Evolutionary conservation across 208 protist species (phyloP), one percentile per base, ranked within the genome.

Genomic region (Wallacemonas sp.): DNA sequence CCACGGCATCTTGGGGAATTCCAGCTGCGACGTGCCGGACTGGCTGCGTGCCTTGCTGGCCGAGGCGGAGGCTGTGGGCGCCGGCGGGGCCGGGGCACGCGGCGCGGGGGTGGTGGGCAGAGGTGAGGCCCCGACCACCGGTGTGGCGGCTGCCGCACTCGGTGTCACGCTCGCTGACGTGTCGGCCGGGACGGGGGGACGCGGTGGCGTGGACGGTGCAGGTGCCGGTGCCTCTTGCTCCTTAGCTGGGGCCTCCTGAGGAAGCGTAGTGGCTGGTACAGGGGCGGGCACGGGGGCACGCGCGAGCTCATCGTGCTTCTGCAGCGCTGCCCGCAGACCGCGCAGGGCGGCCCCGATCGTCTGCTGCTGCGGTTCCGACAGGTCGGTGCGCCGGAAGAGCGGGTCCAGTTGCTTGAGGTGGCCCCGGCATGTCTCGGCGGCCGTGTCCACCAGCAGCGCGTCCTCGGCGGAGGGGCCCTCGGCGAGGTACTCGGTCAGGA

Each of bases 1-100:
- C 86, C 86, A 95, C n/a, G 86, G 89, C 89, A 95, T 95, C 39
- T 81, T 77, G 8, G 79, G 76, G 63, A 94, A 94, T 33, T 81
- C 75, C 23, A 93, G 42, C 20, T 57, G 42, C n/a, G 42, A 52
- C 10, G 45, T 61, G 0, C 57, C 10, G 26, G 31, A 52, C 10
- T 54, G 42, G 31, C n/a, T 54, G 20, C 25, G 44, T 16, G 39
- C 63, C 20, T 61, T 20, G 36, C 68, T 49, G 29, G n/a, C 29
- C 1, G 57, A 29, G n/a, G 14, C 52, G 14, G 52, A 11, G 25
- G 29, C 7, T 11, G 25, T 16, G 25, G 11, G n/a, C n/a, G n/a
- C n/a, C n/a, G n/a, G n/a, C n/a, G n/a, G n/a, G n/a, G n/a, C 7
- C 23, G 48, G 11, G 22, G 48, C 26, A 18, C 7, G 48, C 45